Percentiles rank a stretch among this genome's conserved stretches.
Evolutionary conservation across 768 basidiomycete genomes (phyloP).

Genomic region (Leccinum pellstonianum): DNA sequence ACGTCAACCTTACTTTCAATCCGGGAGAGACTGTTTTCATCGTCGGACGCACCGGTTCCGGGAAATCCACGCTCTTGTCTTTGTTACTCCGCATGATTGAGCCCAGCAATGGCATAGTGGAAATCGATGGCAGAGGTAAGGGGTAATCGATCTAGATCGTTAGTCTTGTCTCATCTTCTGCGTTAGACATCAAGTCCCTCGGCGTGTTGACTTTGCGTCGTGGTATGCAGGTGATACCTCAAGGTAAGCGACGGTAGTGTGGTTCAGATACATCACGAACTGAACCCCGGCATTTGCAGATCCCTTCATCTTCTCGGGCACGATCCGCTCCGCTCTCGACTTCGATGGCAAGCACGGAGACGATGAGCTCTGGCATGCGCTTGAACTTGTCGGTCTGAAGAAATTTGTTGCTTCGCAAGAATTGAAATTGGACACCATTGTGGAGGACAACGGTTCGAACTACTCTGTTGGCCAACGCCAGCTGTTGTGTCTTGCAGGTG

Average conservation of each 20-base stretch:
- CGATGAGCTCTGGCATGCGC: constrained; percentile 40
- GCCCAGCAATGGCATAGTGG: constrained; percentile 63
- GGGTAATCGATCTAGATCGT: constrained; percentile 43
- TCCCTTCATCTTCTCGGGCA: constrained; percentile 35
- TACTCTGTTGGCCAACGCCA: constrained; percentile 92
- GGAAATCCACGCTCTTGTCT: constrained; percentile 68
- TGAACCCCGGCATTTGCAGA: constrained; percentile 12
- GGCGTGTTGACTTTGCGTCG: constrained; percentile 40
- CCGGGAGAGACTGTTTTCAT: constrained; percentile 73
- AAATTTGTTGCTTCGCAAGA: constrained; percentile 70
- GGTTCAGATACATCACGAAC: neutral
- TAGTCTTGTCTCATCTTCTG: constrained; percentile 47
- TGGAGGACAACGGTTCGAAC: constrained; percentile 74
- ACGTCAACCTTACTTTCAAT: constrained; percentile 65
- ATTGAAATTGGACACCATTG: constrained; percentile 73
- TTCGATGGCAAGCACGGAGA: constrained; percentile 26
- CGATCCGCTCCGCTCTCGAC: constrained; percentile 30
- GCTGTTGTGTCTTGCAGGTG: constrained; percentile 57
- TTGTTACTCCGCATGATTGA: constrained; percentile 78
- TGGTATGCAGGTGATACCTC: constrained; percentile 31
- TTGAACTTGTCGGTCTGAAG: constrained; percentile 47
- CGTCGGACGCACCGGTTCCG: constrained; percentile 75
- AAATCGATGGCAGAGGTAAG: constrained; percentile 67
- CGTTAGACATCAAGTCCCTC: constrained; percentile 83
- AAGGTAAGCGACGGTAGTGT: constrained; percentile 16